phyloP scores from a whole-genome alignment of 345 rosid species.

The Alliaria petiolata region DNA sequence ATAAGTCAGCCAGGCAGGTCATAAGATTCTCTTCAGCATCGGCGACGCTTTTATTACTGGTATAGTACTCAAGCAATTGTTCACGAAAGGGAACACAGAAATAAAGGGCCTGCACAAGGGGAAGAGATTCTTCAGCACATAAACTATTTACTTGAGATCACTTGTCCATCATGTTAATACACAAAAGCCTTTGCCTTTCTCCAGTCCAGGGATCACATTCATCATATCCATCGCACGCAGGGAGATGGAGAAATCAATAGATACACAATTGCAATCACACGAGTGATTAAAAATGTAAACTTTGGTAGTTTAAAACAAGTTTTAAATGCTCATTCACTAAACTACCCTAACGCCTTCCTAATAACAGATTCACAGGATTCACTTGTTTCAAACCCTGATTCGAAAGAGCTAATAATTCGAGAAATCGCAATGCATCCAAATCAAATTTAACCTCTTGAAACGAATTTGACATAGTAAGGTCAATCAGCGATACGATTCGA shows the following conservation, averaged over 20 bases:
- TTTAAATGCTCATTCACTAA: no score
- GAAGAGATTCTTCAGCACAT: neutral
- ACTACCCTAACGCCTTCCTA: no score
- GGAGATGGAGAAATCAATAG: neutral
- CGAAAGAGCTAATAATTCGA: neutral
- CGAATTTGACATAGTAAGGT: neutral
- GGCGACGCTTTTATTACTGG: constrained; percentile 58
- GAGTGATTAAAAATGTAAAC: neutral
- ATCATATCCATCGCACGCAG: neutral
- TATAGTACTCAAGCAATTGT: constrained; percentile 92
- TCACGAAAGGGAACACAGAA: constrained; percentile 99
- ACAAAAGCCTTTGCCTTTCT: neutral
- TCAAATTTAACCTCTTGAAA: neutral
- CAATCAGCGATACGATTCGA: neutral
- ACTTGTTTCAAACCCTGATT: neutral
- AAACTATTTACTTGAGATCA: neutral
- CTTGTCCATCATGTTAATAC: neutral
- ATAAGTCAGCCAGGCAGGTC: constrained; percentile 94
- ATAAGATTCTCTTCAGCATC: constrained; percentile 96
- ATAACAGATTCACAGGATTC: no score
- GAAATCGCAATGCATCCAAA: neutral
- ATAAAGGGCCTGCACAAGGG: constrained; percentile 79
- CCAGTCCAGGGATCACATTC: neutral
- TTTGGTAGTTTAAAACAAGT: neutral
- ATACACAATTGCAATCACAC: neutral